A percentile compares a stretch with the other conserved stretches of the same genome.
These are phyloP conservation scores for Phytophthora sp. DNA, from an alignment of 352 stramenopile species.

Conservation along the genomic window DNA sequence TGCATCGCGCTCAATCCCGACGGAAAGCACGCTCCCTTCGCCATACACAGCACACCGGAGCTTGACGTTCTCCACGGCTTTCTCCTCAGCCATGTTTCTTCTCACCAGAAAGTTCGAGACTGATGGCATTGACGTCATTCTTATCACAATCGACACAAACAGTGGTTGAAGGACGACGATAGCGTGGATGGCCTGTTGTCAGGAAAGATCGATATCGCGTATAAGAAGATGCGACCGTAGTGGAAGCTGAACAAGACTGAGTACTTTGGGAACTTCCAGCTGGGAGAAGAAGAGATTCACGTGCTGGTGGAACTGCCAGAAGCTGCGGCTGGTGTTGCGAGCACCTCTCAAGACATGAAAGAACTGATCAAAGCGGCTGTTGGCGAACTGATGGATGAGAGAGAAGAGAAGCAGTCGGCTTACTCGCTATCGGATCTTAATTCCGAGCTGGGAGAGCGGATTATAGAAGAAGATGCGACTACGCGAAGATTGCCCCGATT, in stretches of 20 bases:
- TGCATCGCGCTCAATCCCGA: constrained; percentile 16
- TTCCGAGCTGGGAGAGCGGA: too few species aligned
- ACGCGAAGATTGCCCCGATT: constrained; percentile 8
- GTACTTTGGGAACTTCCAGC: constrained; percentile 3
- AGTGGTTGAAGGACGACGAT: constrained; percentile 23
- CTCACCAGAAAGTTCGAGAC: constrained; percentile 12
- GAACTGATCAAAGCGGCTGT: not conserved
- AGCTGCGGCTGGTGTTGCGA: not conserved
- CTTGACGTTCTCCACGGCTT: too few species aligned
- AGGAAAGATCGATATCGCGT: constrained; percentile 10
- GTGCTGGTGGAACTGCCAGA: not conserved
- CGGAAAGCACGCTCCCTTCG: constrained; percentile 18
- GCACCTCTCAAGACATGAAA: not conserved
- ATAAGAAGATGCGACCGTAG: constrained; percentile 9
- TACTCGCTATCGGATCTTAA: too few species aligned
- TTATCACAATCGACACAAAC: too few species aligned
- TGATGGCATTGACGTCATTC: too few species aligned
- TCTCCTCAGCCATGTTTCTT: constrained; percentile 2
- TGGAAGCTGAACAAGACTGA: constrained; percentile 24
- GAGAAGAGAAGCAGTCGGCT: too few species aligned
- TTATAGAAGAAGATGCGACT: constrained; percentile 31
- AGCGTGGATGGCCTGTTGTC: constrained; percentile 5
- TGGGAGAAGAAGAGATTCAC: constrained; percentile 12
- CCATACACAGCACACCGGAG: constrained; percentile 21
- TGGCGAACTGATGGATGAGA: not conserved